Percentiles rank a stretch among this genome's conserved stretches.
Evolutionary conservation across 129 eudicot genomes (phyloP).

Genomic region (Gnaphalium uliginosum): DNA sequence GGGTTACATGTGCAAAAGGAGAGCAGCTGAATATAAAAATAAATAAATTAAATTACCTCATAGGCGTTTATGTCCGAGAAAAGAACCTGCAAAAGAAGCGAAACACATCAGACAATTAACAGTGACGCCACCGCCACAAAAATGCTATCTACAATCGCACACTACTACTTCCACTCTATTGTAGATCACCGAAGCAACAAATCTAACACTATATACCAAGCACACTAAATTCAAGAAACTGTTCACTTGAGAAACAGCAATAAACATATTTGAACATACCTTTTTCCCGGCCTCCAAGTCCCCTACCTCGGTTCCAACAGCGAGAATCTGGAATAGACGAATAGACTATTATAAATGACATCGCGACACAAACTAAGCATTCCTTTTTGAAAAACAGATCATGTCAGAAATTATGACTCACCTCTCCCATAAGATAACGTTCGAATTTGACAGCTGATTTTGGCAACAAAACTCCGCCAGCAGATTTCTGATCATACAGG

Average conservation of each 20-base stretch:
- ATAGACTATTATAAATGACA: not conserved
- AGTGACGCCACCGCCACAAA: not conserved
- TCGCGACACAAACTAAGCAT: not conserved
- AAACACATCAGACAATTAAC: conserved; percentile 1
- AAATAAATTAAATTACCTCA: no score
- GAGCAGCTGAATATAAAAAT: not conserved
- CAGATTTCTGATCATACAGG: conserved; percentile 48
- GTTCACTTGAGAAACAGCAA: conserved; percentile 8
- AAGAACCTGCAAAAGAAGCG: conserved; percentile 65
- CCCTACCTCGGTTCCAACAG: conserved; percentile 83
- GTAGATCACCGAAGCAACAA: not conserved
- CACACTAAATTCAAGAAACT: not conserved
- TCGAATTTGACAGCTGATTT: conserved; percentile 96
- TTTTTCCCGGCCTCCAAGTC: conserved; percentile 86
- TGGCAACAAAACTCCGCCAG: conserved; percentile 94
- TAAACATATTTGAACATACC: conserved; percentile 40
- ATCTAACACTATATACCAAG: not conserved
- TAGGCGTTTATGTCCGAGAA: conserved; percentile 91
- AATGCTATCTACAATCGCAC: not conserved
- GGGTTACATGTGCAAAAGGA: not conserved
- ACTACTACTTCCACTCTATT: not conserved
- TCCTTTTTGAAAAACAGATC: not conserved
- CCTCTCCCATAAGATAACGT: conserved; percentile 95
- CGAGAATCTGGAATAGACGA: conserved; percentile 56
- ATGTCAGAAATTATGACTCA: conserved; percentile 26